Base-by-base conservation (phyloP, 306 rosid species). In the Cucumis hystrix region DNA sequence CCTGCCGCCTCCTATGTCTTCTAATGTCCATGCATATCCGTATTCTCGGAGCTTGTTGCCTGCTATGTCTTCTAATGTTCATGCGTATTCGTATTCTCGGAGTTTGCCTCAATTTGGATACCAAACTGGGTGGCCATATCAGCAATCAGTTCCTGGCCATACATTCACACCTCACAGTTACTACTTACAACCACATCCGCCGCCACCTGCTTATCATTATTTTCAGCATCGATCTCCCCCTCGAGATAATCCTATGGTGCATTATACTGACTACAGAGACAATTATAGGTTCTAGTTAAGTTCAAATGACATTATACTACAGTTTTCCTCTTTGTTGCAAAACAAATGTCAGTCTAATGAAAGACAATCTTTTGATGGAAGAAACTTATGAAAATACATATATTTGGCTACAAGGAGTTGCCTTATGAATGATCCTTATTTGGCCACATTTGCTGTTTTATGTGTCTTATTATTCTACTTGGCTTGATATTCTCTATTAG, bases 181-280 rank as follows among this genome's bases (percentile, higher is more conserved):
- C 75, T 14, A 70, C 59, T 10, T 11, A 39, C 40, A 21, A 21
- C 58, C 52, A 49, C 58, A 16, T 71, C 59, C 8, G 1, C 41
- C 8, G 8, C 41, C 14, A 4, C 41, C 41, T 13, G 14, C 59
- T 45, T 71, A 23, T 49, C 60, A 40, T 16, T 18, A 54, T 28
- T 72, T 28, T 49, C 61, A 9, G 76, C 25, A 23, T 10, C 58
- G 16, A 43, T 51, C 60, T 72, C 60, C 60, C 2, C 59, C 41
- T 72, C 60, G 25, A 72, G 76, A 6, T 72, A 72, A 72, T 51
- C 15, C 61, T 49, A 28, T 72, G 76, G 23, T 72, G 56, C 76
- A 51, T 72, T 72, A 72, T 72, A 47, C 59, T 49, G 39, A 15
- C 20, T 72, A 72, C 49, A 60, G 61, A 72, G 76, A 72, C 76